A percentile compares a stretch with the other conserved stretches of the same genome.
Evolutionary conservation across 2,329 filamentous ascomycete genomes (phyloP).

Genomic region (Fusarium marasasianum): DNA sequence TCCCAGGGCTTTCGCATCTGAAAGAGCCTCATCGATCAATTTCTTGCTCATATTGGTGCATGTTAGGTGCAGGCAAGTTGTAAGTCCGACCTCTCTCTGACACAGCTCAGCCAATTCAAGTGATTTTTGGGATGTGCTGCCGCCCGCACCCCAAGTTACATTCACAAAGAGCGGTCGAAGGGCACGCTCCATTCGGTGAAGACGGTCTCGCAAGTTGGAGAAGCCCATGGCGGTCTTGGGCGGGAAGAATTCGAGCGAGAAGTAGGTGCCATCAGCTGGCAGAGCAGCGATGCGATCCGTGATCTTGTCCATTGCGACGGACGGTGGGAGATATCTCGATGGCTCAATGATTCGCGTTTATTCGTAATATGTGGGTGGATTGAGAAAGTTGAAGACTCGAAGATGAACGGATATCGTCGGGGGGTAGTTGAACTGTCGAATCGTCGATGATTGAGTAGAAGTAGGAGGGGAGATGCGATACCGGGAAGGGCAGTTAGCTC

Average conservation of each 20-base stretch:
- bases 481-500: background rate
- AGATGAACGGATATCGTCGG: conserved; percentile 27
- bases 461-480: conserved; percentile 1
- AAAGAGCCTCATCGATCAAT: conserved; percentile 86
- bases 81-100: conserved; percentile 89
- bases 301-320: conserved; percentile 77
- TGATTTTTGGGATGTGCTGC: conserved; percentile 89
- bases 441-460: background rate
- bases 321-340: background rate
- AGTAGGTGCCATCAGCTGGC: conserved; percentile 83
- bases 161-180: conserved; percentile 94
- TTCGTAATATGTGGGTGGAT: background rate
- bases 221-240: conserved; percentile 97
- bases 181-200: conserved; percentile 93
- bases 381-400: background rate
- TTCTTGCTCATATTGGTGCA: conserved; percentile 96
- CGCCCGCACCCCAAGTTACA: conserved; percentile 97
- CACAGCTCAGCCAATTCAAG: conserved; percentile 95
- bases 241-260: conserved; percentile 99
- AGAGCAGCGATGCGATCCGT: conserved; percentile 94
- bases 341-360: background rate
- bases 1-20: conserved; percentile 88
- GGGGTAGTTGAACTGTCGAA: background rate
- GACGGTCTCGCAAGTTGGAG: conserved; percentile 89
- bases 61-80: conserved; percentile 94